phyloP scores from a whole-genome alignment of 345 rosid species.

The Linum lewisii region DNA sequence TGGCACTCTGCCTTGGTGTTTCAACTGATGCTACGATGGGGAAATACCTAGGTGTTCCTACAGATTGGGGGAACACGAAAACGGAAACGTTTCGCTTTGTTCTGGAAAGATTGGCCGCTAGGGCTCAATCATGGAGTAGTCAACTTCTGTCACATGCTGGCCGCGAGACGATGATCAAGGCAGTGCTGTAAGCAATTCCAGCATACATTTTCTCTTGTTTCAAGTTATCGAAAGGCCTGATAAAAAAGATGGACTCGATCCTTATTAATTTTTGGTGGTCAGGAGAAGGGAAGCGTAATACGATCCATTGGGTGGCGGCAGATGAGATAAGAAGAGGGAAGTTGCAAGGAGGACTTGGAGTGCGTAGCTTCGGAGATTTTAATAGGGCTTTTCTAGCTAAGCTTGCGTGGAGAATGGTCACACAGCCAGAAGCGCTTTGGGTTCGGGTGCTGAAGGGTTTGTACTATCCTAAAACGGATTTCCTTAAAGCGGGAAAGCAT shows the following conservation, averaged over 20 bases:
- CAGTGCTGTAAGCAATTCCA: background rate
- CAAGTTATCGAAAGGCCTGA: background rate
- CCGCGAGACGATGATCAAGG: background rate
- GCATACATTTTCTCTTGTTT: background rate
- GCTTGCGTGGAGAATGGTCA: too few relatives aligned
- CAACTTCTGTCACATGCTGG: background rate
- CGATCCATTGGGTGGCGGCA: background rate
- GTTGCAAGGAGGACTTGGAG: too few relatives aligned
- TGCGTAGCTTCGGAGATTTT: too few relatives aligned
- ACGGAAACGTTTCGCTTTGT: background rate
- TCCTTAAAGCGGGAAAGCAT: too few relatives aligned
- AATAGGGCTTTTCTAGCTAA: too few relatives aligned
- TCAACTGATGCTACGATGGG: background rate
- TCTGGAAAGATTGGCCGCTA: background rate
- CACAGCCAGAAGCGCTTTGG: too few relatives aligned
- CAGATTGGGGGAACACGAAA: background rate
- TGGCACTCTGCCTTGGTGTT: background rate
- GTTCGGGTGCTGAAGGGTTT: too few relatives aligned
- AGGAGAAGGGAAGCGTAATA: background rate
- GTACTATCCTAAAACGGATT: too few relatives aligned
- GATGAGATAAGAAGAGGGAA: too few relatives aligned
- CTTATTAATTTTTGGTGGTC: background rate
- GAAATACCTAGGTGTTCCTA: background rate
- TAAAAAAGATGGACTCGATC: background rate
- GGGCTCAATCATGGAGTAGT: background rate